A percentile compares a stretch with the other conserved stretches of the same genome.
Evolutionary conservation across 306 rosid species (phyloP).

Genomic region (Abrus pulchellus): DNA sequence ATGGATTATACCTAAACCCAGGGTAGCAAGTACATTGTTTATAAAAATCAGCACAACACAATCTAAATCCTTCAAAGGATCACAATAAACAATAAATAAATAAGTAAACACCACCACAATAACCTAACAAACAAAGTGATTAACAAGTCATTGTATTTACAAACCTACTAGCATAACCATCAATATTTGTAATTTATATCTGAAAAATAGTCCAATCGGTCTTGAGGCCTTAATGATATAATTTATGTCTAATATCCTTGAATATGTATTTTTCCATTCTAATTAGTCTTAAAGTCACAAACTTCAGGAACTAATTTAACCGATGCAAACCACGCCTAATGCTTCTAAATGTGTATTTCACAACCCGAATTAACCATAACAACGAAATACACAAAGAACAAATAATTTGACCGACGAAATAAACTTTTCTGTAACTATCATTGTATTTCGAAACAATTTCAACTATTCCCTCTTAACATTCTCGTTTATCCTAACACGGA

Average conservation of each 20-base stretch:
- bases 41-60: neutral
- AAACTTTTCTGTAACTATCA: neutral
- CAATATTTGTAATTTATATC: neutral
- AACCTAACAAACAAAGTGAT: neutral
- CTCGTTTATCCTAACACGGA: neutral
- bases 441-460: neutral
- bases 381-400: neutral
- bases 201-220: neutral
- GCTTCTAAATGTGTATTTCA: neutral
- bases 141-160: neutral
- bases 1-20: slow-evolving; percentile 90
- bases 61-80: neutral
- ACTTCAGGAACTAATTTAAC: neutral
- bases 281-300: neutral
- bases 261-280: neutral
- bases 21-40: slow-evolving; percentile 1
- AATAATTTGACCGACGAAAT: neutral
- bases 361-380: neutral
- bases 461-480: neutral
- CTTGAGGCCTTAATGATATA: too few relatives aligned
- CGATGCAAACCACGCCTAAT: neutral
- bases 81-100: neutral
- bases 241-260: neutral
- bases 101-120: neutral
- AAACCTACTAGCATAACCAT: neutral